Evolutionary conservation across 345 rosid genomes (phyloP), one percentile per base, ranked within the genome.

Genomic region (Citrus unshiu): DNA sequence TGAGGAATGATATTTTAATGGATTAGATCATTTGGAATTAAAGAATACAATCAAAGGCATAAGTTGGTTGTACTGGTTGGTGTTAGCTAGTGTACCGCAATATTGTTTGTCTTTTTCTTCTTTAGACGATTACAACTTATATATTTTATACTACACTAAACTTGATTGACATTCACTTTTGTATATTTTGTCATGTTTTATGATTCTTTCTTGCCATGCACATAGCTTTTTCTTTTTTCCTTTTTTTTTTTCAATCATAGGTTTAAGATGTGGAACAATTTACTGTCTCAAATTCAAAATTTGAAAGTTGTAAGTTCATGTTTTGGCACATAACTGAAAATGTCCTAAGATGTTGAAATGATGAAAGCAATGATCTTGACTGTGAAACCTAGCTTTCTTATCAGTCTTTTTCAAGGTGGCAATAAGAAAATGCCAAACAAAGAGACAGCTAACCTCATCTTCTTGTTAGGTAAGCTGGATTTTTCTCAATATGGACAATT

Each of bases 241-340:
- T 25, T 0, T 5, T 46, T 46, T 46, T 46, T 46, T 12, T 43
- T 43, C 14, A 46, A 46, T 46, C 51, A 46, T 1, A 13, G 46
- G 13, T 62, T 27, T 12, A 32, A 65, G n/a, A 49, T n/a, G 10
- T 65, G 1, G 14, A 57, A 72, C 18, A 46, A 46, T 60, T 6
- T 22, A 72, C 63, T 67, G 74, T 40, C 78, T 80, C 76, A 80
- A 77, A 82, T 85, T 85, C 84, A 78, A 85, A 83, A 0, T 78
- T 83, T 78, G 72, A 83, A 81, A 43, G 74, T 76, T 77, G 49
- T 75, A 78, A 32, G 69, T 39, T 30, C 40, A 8, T 24, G 51
- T 46, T 3, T 46, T 46, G 51, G 51, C 51, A 8, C 19, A 24
- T 27, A 5, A 18, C 22, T 40, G n/a, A 8, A 37, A 43, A 35